Evolutionary conservation across 768 basidiomycete genomes (phyloP), one percentile per base, ranked within the genome.

Genomic region (Tricholoma terreum): DNA sequence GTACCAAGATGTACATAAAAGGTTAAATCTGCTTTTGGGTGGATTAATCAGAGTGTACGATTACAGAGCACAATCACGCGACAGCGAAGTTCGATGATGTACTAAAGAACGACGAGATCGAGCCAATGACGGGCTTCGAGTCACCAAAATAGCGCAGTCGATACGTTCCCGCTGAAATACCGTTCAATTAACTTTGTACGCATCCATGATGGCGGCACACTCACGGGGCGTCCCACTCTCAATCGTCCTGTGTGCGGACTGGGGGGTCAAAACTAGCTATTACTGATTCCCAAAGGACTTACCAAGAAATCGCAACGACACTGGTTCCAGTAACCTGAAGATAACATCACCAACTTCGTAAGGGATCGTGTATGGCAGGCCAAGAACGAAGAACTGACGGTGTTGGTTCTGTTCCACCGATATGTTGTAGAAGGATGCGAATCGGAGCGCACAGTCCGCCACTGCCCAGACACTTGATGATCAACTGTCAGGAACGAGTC

Each of bases 381-480:
- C 53, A 46, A 24, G n/a, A 31, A 49, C 27, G 40, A 50, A 46
- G 33, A 51, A 74, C 80, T 60, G 63, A 84, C 81, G 1, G 75
- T 76, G 69, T 69, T 86, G 11, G 77, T 82, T 69, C 86, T 77
- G 21, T 63, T 69, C 90, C 90, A 91, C 56, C 77, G 75, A 63
- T 81, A 90, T 17, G 76, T 77, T 1, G 89, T 90, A 4, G 87
- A 90, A 30, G 88, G 88, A 68, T 91, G 89, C 17, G 90, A 90
- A 70, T 92, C 90, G 12, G 86, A 84, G 52, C 84, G 78, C 33
- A 86, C 81, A 0, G 77, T 66, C 57, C 58, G 72, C 89, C 87
- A 92, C 52, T 72, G 67, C 27, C 75, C 77, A 14, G 73, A 65
- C 6, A 77, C 70, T 33, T 78, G 68, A 51, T 75, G 79, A 57